These are phyloP conservation scores for Trichoderma reesei DNA, from an alignment of 495 filamentous ascomycete genomes.

Conservation along the genomic window DNA sequence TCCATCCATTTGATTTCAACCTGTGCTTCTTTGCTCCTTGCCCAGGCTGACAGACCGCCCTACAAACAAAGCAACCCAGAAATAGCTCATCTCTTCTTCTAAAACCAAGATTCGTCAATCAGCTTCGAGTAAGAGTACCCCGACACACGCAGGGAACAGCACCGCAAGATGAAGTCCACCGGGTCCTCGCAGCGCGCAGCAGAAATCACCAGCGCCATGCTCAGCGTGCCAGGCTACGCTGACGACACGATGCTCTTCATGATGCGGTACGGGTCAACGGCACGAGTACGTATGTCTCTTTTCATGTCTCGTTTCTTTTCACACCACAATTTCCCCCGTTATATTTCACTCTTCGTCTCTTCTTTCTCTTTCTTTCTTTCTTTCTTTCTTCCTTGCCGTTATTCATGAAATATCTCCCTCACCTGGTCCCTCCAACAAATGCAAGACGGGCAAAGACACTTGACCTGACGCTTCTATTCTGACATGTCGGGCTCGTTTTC, in stretches of 20 bases:
- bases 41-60: too few species aligned
- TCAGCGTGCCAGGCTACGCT: conserved; percentile 1
- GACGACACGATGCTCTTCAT: conserved; percentile 12
- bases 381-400: not conserved
- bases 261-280: not conserved
- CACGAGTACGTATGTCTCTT: not conserved
- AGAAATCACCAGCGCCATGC: conserved; percentile 9
- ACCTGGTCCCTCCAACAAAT: not conserved
- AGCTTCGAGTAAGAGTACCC: too few species aligned
- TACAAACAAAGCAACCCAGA: too few species aligned
- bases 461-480: too few species aligned
- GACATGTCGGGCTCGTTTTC: not conserved
- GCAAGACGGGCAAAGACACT: not conserved
- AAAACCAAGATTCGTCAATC: too few species aligned
- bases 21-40: too few species aligned
- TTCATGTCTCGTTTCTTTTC: not conserved
- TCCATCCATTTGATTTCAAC: too few species aligned
- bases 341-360: not conserved
- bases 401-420: not conserved
- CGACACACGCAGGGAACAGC: not conserved
- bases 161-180: not conserved
- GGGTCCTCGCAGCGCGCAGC: not conserved
- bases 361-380: not conserved
- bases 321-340: not conserved
- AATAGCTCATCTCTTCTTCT: too few species aligned